Percentiles rank a stretch among this genome's conserved stretches.
phyloP scores from a whole-genome alignment of 148 eudicot genomes.

The Amaranthus palmeri region DNA sequence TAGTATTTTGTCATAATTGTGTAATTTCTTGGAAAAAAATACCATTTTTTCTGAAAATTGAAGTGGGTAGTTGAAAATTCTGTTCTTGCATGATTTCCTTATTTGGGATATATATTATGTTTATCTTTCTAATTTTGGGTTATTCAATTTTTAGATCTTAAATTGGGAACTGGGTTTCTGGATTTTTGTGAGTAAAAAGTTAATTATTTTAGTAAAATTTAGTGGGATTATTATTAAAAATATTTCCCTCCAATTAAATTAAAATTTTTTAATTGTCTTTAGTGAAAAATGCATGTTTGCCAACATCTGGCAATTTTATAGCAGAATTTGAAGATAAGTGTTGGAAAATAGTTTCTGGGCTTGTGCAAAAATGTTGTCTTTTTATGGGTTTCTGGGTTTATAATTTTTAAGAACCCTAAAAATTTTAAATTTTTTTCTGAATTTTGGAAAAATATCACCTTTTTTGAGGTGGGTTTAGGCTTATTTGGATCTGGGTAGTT shows the following conservation, averaged over 20 bases:
- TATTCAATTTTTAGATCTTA: slow-evolving; percentile 15
- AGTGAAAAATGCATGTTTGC: slow-evolving; percentile 17
- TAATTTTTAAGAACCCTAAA: neutral
- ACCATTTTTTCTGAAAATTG: neutral
- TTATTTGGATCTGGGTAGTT: slow-evolving; percentile 22
- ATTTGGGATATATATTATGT: neutral
- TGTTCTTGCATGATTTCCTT: slow-evolving; percentile 5
- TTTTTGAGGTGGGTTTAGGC: slow-evolving; percentile 1
- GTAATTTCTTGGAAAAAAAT: neutral
- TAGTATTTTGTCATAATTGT: neutral
- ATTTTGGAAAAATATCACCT: slow-evolving; percentile 8
- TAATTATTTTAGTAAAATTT: neutral
- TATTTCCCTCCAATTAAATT: slow-evolving; percentile 5
- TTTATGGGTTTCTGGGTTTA: slow-evolving; percentile 13
- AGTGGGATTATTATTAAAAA: neutral
- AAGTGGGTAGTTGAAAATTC: neutral
- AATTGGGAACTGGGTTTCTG: slow-evolving; percentile 31
- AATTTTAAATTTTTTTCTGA: slow-evolving; percentile 2
- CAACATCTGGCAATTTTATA: slow-evolving; percentile 27
- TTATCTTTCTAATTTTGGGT: slow-evolving; percentile 1
- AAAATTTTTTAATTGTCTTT: slow-evolving; percentile 18
- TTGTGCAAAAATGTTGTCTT: slow-evolving; percentile 31
- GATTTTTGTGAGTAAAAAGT: neutral
- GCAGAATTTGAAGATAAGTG: slow-evolving; percentile 16
- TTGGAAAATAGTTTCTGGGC: slow-evolving; percentile 24